Evolutionary conservation across 1,284 basidiomycete genomes (phyloP), one percentile per base, ranked within the genome.

Genomic region (Boletellus sp.): DNA sequence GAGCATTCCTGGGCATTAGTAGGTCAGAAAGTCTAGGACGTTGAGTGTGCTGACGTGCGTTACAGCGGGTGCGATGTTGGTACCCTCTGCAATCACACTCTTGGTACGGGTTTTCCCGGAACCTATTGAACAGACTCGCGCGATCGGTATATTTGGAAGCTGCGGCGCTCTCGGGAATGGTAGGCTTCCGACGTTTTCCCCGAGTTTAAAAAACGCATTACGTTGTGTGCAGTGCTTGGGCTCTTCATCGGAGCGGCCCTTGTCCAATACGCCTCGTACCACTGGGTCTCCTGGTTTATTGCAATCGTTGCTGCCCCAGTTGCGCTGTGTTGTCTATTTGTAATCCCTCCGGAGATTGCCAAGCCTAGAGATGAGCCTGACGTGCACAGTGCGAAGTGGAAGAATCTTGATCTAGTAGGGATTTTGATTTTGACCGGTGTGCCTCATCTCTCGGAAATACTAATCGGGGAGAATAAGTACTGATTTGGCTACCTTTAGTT

Each of bases 261-360:
- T 16, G 64, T 69, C 6, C 61, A 74, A 53, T 74, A 66, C 36
- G 67, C 71, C 5, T 72, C 69, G 15, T 78, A 71, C 61, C 63
- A 61, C 22, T 78, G 77, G 77, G 64, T 77, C 8, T 79, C 78
- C 57, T 78, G 72, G 72, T 71, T 74, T 54, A 56, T 75, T 7
- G 70, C 40, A 53, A n/a, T n/a, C 74, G 38, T 67, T 15, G 65
- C 74, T 39, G 67, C 73, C 7, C 5, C n/a, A n/a, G n/a, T 70
- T 8, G 32, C n/a, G n/a, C n/a, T n/a, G n/a, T n/a, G 36, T 8
- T 71, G 69, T 55, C 16, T 74, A 10, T 55, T 75, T 8, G 44
- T 58, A 43, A 61, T 68, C 7, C 66, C 63, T 1, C 11, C 44
- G 5, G 62, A 67, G 43, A 47, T 56, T 49, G 18, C n/a, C 51